phyloP scores from a whole-genome alignment of 495 filamentous ascomycete genomes.

The Trichoderma reesei region DNA sequence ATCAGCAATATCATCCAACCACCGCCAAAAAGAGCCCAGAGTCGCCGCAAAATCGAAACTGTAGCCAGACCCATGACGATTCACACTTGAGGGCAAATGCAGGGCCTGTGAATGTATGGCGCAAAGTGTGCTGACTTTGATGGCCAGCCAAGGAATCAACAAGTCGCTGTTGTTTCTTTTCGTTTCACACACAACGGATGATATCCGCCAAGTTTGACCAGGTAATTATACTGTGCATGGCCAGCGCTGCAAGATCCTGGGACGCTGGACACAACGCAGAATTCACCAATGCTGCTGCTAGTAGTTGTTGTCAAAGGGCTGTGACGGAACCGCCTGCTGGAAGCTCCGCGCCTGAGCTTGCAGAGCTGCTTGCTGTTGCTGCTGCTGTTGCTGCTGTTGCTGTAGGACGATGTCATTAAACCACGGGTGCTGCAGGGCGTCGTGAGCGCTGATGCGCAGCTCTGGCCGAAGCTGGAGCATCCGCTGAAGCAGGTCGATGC shows the following conservation, averaged over 20 bases:
- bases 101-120: not conserved
- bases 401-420: constrained; percentile 47
- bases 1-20: constrained; percentile 3
- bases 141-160: not conserved
- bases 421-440: constrained; percentile 84
- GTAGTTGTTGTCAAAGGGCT: constrained; percentile 21
- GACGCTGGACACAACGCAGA: not conserved
- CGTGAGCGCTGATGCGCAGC: constrained; percentile 74
- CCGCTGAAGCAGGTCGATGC: constrained; percentile 72
- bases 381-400: constrained; percentile 21
- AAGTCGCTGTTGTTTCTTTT: too few species aligned
- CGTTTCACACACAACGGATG: not conserved
- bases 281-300: constrained; percentile 21
- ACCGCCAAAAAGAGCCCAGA: not conserved
- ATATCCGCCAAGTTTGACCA: not conserved
- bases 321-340: constrained; percentile 21
- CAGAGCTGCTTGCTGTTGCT: constrained; percentile 16
- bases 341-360: constrained; percentile 23
- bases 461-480: constrained; percentile 94
- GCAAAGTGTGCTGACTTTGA: not conserved
- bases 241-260: not conserved
- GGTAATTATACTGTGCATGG: not conserved
- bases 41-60: not conserved
- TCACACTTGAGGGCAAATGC: not conserved
- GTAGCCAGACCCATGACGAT: not conserved